Evolutionary conservation across 805 yeast genomes (phyloP), one percentile per base, ranked within the genome.

Genomic region (Pichia paraexigua): DNA sequence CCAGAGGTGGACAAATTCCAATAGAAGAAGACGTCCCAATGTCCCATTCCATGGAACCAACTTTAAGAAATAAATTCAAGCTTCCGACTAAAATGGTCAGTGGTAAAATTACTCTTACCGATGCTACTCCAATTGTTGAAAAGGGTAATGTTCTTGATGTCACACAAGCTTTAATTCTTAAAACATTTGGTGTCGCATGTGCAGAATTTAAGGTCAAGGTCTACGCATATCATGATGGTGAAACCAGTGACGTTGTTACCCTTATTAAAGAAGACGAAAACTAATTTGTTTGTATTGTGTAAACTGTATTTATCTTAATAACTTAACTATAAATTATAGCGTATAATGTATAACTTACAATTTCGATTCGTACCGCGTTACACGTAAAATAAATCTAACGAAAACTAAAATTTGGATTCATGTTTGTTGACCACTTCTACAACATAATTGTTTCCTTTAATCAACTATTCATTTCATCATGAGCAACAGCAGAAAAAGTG

Each of bases 101-200:
- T 48, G 99, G 99, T 67, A 92, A 92, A 67, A 85, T 94, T 58
- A 75, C 78, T 53, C 72, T 94, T 46, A 80, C 79, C 21, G 80
- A 81, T 58, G 94, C 94, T 41, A 88, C 79, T 70, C 76, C 76
- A 45, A 97, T 95, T 40, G 88, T 96, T 70, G 74, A 73, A 50
- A 73, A 83, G 60, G 97, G 95, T 42, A 87, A 90, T 53, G 74
- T 76, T 27, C 76, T 95, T 55, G 95, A 89, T 69, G 94, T 91
- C 47, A 85, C 86, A 63, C 95, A 94, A 72, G 95, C 97, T 24
- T 78, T 94, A 59, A 81, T 94, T 51, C 76, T 94, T 68, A 94
- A 94, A 71, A 94, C 88, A 60, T 95, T 94, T 68, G 99, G 99
- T 63, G 80, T 95, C 52, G 97, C 97, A 13, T 89, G 90, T 51